phyloP scores from a whole-genome alignment of 768 basidiomycete genomes.

The Leucosporidium scottii region DNA sequence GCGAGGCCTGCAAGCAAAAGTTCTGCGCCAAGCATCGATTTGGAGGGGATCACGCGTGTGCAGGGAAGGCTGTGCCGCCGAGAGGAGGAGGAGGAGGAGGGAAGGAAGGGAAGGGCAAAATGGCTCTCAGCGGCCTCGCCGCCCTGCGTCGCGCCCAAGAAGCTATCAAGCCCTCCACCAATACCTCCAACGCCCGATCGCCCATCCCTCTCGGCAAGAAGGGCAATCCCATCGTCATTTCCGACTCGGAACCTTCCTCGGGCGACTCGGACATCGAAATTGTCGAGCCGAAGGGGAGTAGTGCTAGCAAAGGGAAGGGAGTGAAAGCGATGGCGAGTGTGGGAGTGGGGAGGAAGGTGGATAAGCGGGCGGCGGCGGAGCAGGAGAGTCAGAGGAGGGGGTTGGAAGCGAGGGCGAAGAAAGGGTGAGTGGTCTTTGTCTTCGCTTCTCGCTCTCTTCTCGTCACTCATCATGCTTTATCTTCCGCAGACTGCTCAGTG shows the following conservation, averaged over 20 bases:
- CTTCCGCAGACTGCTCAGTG: constrained; percentile 30
- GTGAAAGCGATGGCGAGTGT: constrained; percentile 3
- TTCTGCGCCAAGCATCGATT: constrained; percentile 29
- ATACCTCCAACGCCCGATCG: not conserved
- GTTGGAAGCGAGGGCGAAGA: constrained; percentile 32
- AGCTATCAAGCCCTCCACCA: not conserved
- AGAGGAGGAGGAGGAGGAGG: not conserved
- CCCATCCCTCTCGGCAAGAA: not conserved
- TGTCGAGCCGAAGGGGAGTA: constrained; percentile 1
- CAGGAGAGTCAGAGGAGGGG: constrained; percentile 21
- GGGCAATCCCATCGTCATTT: constrained; percentile 18
- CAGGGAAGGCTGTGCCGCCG: not conserved
- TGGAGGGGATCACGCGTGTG: constrained; percentile 25
- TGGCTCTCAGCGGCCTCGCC: constrained; percentile 6
- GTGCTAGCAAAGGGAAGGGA: not conserved
- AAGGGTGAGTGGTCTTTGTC: constrained; percentile 26
- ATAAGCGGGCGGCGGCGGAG: constrained; percentile 26
- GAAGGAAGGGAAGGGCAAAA: not conserved
- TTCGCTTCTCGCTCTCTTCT: too few relatives aligned
- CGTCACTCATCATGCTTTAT: too few relatives aligned
- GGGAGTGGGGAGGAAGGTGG: not conserved
- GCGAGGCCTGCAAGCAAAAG: constrained; percentile 4
- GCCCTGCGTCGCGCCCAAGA: constrained; percentile 26
- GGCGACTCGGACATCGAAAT: constrained; percentile 21
- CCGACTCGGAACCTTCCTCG: constrained; percentile 19